Evolutionary conservation across 192 early-diverging fungal genomes (phyloP).

Genomic region (Mortierella claussenii): DNA sequence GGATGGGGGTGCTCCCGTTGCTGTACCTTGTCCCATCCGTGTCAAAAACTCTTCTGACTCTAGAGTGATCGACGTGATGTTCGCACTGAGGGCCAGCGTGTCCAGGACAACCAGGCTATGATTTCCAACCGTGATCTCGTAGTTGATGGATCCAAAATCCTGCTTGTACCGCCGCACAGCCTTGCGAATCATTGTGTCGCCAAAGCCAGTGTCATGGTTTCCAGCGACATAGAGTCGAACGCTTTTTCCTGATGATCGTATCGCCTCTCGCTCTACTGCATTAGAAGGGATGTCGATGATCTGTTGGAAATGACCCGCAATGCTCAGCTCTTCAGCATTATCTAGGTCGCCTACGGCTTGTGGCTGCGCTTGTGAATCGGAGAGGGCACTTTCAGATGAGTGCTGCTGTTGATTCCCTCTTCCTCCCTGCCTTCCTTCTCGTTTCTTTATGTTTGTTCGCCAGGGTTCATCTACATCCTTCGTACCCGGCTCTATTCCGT

Average conservation of each 20-base stretch:
- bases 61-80: constrained; percentile 50
- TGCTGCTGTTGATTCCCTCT: background rate
- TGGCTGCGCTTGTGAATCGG: background rate
- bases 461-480: background rate
- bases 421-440: background rate
- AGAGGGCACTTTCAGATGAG: background rate
- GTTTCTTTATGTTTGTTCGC: background rate
- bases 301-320: constrained; percentile 1
- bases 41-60: constrained; percentile 63
- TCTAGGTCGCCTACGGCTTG: constrained; percentile 17
- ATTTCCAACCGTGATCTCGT: constrained; percentile 58
- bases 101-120: constrained; percentile 81
- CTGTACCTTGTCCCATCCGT: constrained; percentile 54
- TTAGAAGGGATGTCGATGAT: constrained; percentile 4
- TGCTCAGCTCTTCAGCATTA: constrained; percentile 37
- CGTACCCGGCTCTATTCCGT: constrained; percentile 10
- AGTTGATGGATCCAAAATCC: constrained; percentile 67
- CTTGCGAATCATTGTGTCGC: constrained; percentile 60
- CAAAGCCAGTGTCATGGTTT: constrained; percentile 94
- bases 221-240: constrained; percentile 77
- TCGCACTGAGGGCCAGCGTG: constrained; percentile 74
- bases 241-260: constrained; percentile 31
- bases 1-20: no score
- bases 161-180: constrained; percentile 60
- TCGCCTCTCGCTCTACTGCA: constrained; percentile 9